Evolutionary conservation across 2,329 filamentous ascomycete species (phyloP).

Genomic region (Alternaria gaisen): DNA sequence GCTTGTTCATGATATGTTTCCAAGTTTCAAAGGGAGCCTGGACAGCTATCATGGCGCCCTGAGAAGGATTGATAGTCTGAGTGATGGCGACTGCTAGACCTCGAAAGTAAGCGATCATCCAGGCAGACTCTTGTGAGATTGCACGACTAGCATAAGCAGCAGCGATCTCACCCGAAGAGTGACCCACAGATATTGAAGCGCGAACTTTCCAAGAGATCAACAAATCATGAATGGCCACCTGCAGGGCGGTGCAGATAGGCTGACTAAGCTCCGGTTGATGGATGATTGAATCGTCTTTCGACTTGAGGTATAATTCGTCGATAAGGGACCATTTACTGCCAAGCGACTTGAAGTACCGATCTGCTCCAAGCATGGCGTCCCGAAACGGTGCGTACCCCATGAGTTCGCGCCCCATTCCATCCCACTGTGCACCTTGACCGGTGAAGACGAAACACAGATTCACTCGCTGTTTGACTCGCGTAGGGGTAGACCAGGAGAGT

Average conservation of each 20-base stretch:
- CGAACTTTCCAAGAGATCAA: constrained; percentile 24
- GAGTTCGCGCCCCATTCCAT: constrained; percentile 36
- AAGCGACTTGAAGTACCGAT: constrained; percentile 18
- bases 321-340: constrained; percentile 25
- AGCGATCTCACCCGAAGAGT: constrained; percentile 47
- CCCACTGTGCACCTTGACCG: constrained; percentile 45
- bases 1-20: constrained; percentile 13
- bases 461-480: not conserved
- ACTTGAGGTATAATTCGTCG: constrained; percentile 23
- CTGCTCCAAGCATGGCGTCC: constrained; percentile 16
- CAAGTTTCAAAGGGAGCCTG: constrained; percentile 20
- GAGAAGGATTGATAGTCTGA: constrained; percentile 52
- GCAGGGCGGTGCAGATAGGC: constrained; percentile 29
- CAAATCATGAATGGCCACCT: constrained; percentile 32
- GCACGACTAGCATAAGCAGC: constrained; percentile 38
- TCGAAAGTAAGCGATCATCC: constrained; percentile 26
- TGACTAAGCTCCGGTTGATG: constrained; percentile 29
- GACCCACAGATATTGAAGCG: constrained; percentile 32
- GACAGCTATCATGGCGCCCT: constrained; percentile 36
- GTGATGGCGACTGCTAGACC: constrained; percentile 19
- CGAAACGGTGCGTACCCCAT: constrained; percentile 18
- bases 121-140: constrained; percentile 22
- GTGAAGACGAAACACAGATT: constrained; percentile 36
- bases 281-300: constrained; percentile 11
- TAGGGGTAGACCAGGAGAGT: constrained; percentile 10